phyloP scores from a whole-genome alignment of 768 basidiomycete species.

The Melanogaster broomeanus region DNA sequence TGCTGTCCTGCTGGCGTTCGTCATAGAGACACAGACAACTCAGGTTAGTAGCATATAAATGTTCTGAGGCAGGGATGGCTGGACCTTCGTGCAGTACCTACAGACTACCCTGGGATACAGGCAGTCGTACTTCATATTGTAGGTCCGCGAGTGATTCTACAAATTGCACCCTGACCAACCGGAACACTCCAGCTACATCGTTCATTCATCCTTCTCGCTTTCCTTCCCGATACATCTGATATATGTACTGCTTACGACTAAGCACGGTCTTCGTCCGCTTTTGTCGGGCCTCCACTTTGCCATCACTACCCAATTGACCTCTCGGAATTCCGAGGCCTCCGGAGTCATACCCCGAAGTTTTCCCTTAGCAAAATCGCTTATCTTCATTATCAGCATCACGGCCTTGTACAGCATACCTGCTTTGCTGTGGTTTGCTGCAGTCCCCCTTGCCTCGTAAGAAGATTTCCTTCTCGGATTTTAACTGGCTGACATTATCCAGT shows the following conservation, averaged over 20 bases:
- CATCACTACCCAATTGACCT: slow-evolving; percentile 36
- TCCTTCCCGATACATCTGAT: slow-evolving; percentile 83
- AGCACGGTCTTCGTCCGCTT: slow-evolving; percentile 49
- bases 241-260: slow-evolving; percentile 55
- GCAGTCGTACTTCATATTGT: slow-evolving; percentile 92
- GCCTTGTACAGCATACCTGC: slow-evolving; percentile 61
- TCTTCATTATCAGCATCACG: slow-evolving; percentile 23
- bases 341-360: too few relatives aligned
- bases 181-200: slow-evolving; percentile 63
- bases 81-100: slow-evolving; percentile 58
- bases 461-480: background rate
- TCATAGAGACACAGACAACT: slow-evolving; percentile 72
- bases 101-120: slow-evolving; percentile 75
- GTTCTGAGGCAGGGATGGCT: background rate
- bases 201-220: slow-evolving; percentile 78
- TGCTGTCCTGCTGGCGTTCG: slow-evolving; percentile 67
- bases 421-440: slow-evolving; percentile 75
- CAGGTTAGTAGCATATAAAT: slow-evolving; percentile 49
- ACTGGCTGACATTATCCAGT: slow-evolving; percentile 38
- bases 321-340: slow-evolving; percentile 8
- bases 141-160: slow-evolving; percentile 26
- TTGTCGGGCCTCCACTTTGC: slow-evolving; percentile 52
- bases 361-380: slow-evolving; percentile 38
- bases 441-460: slow-evolving; percentile 70
- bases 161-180: slow-evolving; percentile 1